Percentiles rank a stretch among this genome's conserved stretches.
These are phyloP conservation scores for Saccharum officinarum DNA, from an alignment of 176 grass and related monocot genomes.

Conservation along the genomic window DNA sequence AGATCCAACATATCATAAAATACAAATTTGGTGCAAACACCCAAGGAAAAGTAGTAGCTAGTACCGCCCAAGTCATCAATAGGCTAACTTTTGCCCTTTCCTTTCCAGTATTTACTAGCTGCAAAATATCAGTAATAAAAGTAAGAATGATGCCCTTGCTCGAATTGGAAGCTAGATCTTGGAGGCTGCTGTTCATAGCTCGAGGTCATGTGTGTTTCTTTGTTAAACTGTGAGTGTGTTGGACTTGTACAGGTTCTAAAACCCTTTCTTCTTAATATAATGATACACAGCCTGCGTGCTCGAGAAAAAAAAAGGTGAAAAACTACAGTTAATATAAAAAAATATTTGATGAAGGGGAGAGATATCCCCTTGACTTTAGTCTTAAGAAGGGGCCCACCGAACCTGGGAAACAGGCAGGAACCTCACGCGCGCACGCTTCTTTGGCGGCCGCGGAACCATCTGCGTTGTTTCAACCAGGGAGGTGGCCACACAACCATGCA, in stretches of 20 bases:
- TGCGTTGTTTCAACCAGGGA: neutral
- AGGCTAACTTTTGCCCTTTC: conserved; percentile 97
- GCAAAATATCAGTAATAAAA: conserved; percentile 33
- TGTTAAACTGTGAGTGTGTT: neutral
- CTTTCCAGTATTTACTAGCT: conserved; percentile 94
- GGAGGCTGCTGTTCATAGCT: neutral
- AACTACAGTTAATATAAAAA: neutral
- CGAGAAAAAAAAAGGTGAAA: neutral
- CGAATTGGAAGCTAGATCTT: neutral
- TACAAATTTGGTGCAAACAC: neutral
- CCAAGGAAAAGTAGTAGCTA: conserved; percentile 22
- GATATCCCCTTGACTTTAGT: neutral
- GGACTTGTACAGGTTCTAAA: neutral
- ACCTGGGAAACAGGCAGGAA: neutral
- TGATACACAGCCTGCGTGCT: neutral
- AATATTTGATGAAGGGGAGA: neutral
- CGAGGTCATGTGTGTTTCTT: neutral
- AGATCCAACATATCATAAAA: conserved; percentile 32
- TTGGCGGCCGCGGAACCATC: neutral
- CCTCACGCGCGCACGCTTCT: neutral
- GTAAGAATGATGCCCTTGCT: conserved; percentile 6
- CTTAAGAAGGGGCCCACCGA: neutral
- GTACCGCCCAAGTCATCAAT: conserved; percentile 94
- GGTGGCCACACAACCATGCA: neutral
- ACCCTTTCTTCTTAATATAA: neutral